Evolutionary conservation across 2,329 filamentous ascomycete genomes (phyloP), one percentile per base, ranked within the genome.

Genomic region (Apiospora marii): DNA sequence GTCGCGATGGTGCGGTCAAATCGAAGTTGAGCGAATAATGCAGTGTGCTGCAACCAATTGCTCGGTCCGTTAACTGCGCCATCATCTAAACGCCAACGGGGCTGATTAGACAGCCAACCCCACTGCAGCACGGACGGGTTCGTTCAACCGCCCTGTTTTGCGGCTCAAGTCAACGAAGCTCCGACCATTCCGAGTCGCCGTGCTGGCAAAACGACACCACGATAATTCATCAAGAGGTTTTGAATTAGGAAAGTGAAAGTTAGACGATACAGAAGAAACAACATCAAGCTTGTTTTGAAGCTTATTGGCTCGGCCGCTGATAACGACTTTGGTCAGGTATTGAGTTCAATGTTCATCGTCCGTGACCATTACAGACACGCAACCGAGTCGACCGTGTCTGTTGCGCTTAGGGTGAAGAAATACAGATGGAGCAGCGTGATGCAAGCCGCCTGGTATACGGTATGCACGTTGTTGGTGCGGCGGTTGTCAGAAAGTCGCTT

Each of bases 111-210:
- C 58, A 37, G 22, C 4, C 53, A 37, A 64, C 58, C 34, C 58
- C 58, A 41, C 58, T 4, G 34, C 14, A 3, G 58, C 58, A 61
- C 53, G 53, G 53, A 61, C 53, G 53, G 53, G 14, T 61, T 24
- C 58, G 14, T 61, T 14, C 58, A 37, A 22, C 53, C 53, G 53
- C 53, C 53, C 22, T 37, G 53, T 61, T 61, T 61, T 61, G 53
- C 53, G 34, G 58, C 58, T 64, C 58, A 64, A 37, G 34, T 61
- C 3, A 7, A 22, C 34, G 53, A 61, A 61, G 53, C 53, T 58
- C 27, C 27, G 27, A 58, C 14, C 51, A 34, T 34, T 4, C 16
- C 22, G 27, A 58, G 34, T 30, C 51, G 8, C 14, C 27, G 19
- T 58, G 2, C 14, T 16, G 7, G n/a, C n/a, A 51, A 51, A 51